These are phyloP conservation scores for Furcasterigmium furcatum DNA, from an alignment of 2,329 filamentous ascomycete species.

Conservation along the genomic window DNA sequence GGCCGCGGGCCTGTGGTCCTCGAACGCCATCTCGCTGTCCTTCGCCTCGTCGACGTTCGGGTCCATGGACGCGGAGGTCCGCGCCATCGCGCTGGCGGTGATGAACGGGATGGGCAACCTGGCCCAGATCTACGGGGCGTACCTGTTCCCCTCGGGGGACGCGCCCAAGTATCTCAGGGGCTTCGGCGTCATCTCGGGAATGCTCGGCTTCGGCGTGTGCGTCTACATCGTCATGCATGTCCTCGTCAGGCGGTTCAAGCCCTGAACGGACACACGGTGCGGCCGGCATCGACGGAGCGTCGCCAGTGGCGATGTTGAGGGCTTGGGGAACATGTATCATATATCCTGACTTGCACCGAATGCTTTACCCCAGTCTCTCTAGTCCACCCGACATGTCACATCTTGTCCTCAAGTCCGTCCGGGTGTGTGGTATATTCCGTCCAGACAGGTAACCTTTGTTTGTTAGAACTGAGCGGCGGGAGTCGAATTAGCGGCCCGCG, in stretches of 20 bases:
- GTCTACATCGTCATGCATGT: not conserved
- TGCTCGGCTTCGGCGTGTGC: not conserved
- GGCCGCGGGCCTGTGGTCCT: slow-evolving; percentile 51
- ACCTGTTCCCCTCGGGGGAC: slow-evolving; percentile 46
- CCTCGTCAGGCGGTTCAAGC: not conserved
- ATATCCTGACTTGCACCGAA: too few species aligned
- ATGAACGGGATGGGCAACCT: slow-evolving; percentile 54
- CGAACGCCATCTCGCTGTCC: slow-evolving; percentile 47
- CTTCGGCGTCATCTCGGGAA: slow-evolving; percentile 18
- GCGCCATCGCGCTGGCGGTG: slow-evolving; percentile 41
- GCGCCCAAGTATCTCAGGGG: slow-evolving; percentile 44
- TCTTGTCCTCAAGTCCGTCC: too few species aligned
- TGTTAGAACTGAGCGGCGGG: too few species aligned
- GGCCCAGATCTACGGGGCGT: slow-evolving; percentile 52
- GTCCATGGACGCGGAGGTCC: slow-evolving; percentile 41
- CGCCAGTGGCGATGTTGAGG: too few species aligned
- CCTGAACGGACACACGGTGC: too few species aligned
- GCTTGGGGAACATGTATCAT: too few species aligned
- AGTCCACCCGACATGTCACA: too few species aligned
- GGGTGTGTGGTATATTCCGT: too few species aligned
- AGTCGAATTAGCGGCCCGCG: too few species aligned
- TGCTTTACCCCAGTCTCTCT: too few species aligned
- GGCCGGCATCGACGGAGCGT: too few species aligned
- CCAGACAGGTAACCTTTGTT: too few species aligned
- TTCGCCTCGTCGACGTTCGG: slow-evolving; percentile 50